Evolutionary conservation across 1,284 basidiomycete species (phyloP).

Genomic region (Ceratobasidium sp.): DNA sequence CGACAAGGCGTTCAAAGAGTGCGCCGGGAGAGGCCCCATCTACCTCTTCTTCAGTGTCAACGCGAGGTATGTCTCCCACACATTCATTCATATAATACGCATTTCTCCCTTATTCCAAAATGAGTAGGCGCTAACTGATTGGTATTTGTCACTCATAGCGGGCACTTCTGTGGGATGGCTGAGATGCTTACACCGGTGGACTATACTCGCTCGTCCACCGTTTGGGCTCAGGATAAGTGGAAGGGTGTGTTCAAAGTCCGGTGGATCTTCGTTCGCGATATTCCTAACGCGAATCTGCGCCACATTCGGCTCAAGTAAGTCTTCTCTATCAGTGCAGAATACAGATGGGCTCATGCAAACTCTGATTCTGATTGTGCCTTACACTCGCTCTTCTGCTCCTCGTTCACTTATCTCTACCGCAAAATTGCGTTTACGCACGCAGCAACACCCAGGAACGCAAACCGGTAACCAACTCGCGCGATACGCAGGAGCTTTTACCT

Average conservation of each 20-base stretch:
- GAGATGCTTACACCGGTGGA: constrained; percentile 94
- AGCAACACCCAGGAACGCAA: constrained; percentile 97
- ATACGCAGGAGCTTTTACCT: constrained; percentile 91
- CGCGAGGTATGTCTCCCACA: constrained; percentile 68
- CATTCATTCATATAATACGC: neutral
- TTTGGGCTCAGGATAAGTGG: constrained; percentile 99
- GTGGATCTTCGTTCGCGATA: constrained; percentile 96
- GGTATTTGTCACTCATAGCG: constrained; percentile 65
- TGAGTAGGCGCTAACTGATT: neutral
- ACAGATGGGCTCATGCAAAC: too few species aligned
- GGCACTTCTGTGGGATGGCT: constrained; percentile 97
- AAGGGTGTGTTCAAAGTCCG: constrained; percentile 96
- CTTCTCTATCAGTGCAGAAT: neutral
- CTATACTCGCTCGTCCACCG: constrained; percentile 87
- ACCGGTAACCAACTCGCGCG: constrained; percentile 93
- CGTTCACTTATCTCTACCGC: too few species aligned
- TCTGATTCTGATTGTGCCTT: constrained; percentile 19
- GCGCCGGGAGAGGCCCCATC: constrained; percentile 85
- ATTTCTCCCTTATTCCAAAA: neutral
- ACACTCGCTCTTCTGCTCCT: too few species aligned
- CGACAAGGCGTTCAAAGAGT: constrained; percentile 95
- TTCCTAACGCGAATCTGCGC: constrained; percentile 86
- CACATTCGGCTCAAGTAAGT: constrained; percentile 86
- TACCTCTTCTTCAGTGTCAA: constrained; percentile 98
- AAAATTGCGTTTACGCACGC: too few species aligned